phyloP scores from a whole-genome alignment of 805 yeast species.

The Metschnikowia aberdeeniae region DNA sequence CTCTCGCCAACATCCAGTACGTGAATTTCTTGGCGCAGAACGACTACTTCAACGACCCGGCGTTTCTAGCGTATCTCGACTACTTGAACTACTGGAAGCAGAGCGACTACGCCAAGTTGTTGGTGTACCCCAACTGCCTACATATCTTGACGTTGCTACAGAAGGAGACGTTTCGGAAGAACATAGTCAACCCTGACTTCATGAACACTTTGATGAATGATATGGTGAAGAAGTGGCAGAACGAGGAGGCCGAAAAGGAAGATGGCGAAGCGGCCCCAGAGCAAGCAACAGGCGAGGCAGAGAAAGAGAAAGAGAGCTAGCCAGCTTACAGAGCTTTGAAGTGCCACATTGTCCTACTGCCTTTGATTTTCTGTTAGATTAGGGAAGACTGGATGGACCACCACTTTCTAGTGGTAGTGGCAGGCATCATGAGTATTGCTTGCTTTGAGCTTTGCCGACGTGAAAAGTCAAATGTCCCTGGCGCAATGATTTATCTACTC shows the following conservation, averaged over 20 bases:
- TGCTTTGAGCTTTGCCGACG: too few species aligned
- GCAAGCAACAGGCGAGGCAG: neutral
- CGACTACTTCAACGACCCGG: slow-evolving; percentile 64
- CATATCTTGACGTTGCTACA: slow-evolving; percentile 68
- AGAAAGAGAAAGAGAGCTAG: neutral
- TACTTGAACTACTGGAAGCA: slow-evolving; percentile 84
- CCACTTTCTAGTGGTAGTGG: too few species aligned
- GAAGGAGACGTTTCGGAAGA: slow-evolving; percentile 48
- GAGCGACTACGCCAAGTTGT: slow-evolving; percentile 64
- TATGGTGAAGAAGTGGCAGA: slow-evolving; percentile 70
- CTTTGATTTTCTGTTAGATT: too few species aligned
- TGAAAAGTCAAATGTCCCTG: too few species aligned
- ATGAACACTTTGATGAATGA: slow-evolving; percentile 63
- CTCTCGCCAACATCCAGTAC: slow-evolving; percentile 85
- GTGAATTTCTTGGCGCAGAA: slow-evolving; percentile 83
- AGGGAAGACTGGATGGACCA: too few species aligned
- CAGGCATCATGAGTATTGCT: too few species aligned
- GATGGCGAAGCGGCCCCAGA: neutral
- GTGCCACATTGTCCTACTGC: too few species aligned
- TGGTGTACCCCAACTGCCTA: slow-evolving; percentile 84
- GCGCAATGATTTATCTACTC: too few species aligned
- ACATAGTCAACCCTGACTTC: slow-evolving; percentile 53
- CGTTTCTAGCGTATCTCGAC: slow-evolving; percentile 68
- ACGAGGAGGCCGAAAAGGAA: neutral
- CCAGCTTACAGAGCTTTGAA: too few species aligned